Percentiles rank a stretch among this genome's conserved stretches.
Conservation (phyloP, 2,329 filamentous ascomycete genomes). For the Nannizziopsis barbatae region DNA sequence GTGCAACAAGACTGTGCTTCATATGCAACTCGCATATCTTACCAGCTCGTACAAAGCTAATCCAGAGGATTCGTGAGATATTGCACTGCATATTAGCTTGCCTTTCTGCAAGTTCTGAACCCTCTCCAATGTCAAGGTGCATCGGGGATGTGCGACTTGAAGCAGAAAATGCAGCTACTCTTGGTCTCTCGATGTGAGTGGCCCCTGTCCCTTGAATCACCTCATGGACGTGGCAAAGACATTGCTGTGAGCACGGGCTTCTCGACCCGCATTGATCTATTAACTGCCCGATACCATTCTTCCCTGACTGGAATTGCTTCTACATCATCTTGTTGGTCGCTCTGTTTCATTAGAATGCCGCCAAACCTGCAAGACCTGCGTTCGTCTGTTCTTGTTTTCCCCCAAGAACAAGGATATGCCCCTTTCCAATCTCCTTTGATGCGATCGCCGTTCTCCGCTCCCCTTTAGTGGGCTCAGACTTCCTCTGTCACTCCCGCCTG, state of each 20-base stretch:
- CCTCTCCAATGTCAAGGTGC: neutral
- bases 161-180: neutral
- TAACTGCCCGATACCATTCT: neutral
- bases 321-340: neutral
- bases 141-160: neutral
- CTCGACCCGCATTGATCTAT: too few species aligned
- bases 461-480: neutral
- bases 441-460: neutral
- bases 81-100: neutral
- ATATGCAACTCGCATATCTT: conserved; percentile 5
- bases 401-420: neutral
- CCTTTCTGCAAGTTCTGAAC: conserved; percentile 1
- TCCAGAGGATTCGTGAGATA: conserved; percentile 2
- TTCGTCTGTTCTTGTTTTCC: neutral
- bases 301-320: neutral
- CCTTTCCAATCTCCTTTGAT: neutral
- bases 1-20: neutral
- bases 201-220: neutral
- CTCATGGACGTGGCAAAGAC: neutral
- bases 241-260: neutral
- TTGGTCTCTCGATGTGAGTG: neutral
- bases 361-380: neutral
- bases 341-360: neutral
- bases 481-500: too few species aligned
- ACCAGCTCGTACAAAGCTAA: neutral